Percentiles rank a stretch among this genome's conserved stretches.
Conservation (phyloP, 768 basidiomycete genomes). For the Trametopsis cervina region DNA sequence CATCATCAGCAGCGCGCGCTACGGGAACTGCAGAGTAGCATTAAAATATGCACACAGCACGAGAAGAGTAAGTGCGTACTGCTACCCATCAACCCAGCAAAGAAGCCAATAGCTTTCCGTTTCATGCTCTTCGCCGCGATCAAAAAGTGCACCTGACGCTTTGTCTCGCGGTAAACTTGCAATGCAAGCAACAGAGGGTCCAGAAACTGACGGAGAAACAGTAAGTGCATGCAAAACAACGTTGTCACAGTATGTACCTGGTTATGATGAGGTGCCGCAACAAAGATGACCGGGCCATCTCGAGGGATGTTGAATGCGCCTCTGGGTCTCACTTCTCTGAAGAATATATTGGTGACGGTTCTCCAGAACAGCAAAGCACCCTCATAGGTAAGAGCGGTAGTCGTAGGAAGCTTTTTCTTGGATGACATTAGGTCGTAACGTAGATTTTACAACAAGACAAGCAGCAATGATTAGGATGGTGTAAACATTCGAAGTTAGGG, state of each 20-base stretch:
- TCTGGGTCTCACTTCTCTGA: slow-evolving; percentile 89
- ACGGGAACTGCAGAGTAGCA: slow-evolving; percentile 66
- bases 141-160: slow-evolving; percentile 75
- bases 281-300: slow-evolving; percentile 88
- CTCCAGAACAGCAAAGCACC: slow-evolving; percentile 81
- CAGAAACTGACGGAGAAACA: slow-evolving; percentile 58
- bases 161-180: slow-evolving; percentile 78
- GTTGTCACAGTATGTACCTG: slow-evolving; percentile 43
- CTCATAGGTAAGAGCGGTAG: slow-evolving; percentile 68
- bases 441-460: no score
- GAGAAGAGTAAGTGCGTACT: slow-evolving; percentile 45
- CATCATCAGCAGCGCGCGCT: slow-evolving; percentile 82
- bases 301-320: slow-evolving; percentile 92
- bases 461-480: no score
- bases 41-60: not conserved
- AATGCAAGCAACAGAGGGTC: slow-evolving; percentile 82
- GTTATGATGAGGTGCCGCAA: slow-evolving; percentile 89
- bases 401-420: no score
- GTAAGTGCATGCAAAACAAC: not conserved
- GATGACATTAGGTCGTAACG: no score
- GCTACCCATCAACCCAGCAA: slow-evolving; percentile 76
- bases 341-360: slow-evolving; percentile 86
- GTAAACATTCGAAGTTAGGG: no score
- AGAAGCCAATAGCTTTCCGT: slow-evolving; percentile 70
- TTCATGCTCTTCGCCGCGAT: slow-evolving; percentile 88